Percentiles rank a stretch among this genome's conserved stretches.
These are phyloP conservation scores for Dioscorea zingiberensis DNA, from an alignment of 106 monocot species.

Conservation along the genomic window DNA sequence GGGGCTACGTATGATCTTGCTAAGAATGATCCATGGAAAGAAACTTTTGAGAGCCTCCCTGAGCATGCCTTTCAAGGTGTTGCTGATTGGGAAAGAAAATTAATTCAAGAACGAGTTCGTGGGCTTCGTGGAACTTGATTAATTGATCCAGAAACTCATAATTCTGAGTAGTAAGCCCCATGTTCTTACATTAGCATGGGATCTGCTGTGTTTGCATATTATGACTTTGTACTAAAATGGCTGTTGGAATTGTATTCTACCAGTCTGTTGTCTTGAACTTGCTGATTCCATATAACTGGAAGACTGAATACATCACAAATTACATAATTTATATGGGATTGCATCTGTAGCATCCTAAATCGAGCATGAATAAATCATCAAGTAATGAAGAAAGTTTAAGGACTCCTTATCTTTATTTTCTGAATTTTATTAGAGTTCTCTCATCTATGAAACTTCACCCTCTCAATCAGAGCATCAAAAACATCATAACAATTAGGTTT, in stretches of 20 bases:
- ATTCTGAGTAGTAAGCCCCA: background rate
- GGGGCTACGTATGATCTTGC: constrained; percentile 86
- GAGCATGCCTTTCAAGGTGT: constrained; percentile 61
- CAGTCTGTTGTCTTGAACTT: background rate
- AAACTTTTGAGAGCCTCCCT: constrained; percentile 71
- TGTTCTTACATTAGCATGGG: background rate
- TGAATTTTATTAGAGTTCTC: too few relatives aligned
- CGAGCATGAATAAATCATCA: too few relatives aligned
- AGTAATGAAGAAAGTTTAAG: too few relatives aligned
- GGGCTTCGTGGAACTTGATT: constrained; percentile 43
- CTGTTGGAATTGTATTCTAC: background rate
- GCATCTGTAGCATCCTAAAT: too few relatives aligned
- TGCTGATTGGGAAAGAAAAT: constrained; percentile 58
- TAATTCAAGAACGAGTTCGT: constrained; percentile 61
- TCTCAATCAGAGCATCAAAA: too few relatives aligned
- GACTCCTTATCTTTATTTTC: too few relatives aligned
- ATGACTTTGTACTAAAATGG: background rate
- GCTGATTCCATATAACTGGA: background rate
- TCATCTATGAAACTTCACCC: too few relatives aligned
- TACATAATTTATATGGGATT: background rate
- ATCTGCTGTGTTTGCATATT: background rate
- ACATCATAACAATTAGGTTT: too few relatives aligned
- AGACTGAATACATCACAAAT: background rate
- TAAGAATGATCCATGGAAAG: constrained; percentile 70
- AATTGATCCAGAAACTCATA: background rate